These are phyloP conservation scores for Pascua sp. DNA, from an alignment of 1,284 basidiomycete genomes.

Conservation along the genomic window DNA sequence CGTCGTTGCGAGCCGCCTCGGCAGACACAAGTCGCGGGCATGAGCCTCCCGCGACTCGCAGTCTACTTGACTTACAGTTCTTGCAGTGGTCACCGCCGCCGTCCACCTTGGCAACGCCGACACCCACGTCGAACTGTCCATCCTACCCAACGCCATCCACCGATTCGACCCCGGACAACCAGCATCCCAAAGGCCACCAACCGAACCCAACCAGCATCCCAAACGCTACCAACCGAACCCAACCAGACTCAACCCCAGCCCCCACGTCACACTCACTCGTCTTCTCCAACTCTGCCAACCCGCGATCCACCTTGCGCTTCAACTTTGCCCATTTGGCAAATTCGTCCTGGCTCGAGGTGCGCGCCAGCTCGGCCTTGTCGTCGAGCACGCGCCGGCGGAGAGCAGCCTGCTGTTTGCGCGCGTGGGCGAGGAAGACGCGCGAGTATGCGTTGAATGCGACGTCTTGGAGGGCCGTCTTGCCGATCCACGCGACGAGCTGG, in stretches of 20 bases:
- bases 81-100: too few relatives aligned
- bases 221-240: too few relatives aligned
- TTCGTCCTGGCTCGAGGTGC: conserved; percentile 92
- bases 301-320: conserved; percentile 85
- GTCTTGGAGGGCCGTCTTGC: conserved; percentile 73
- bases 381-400: conserved; percentile 73
- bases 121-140: too few relatives aligned
- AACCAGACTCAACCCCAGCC: background rate
- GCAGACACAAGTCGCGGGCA: too few relatives aligned
- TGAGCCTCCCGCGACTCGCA: too few relatives aligned
- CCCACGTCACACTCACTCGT: conserved; percentile 62
- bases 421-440: conserved; percentile 60
- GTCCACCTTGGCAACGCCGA: too few relatives aligned
- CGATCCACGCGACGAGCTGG: conserved; percentile 80
- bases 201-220: too few relatives aligned
- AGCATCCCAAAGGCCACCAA: too few relatives aligned
- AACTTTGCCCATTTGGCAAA: conserved; percentile 99
- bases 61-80: too few relatives aligned
- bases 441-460: conserved; percentile 68
- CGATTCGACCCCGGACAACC: too few relatives aligned
- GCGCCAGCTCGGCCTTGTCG: conserved; percentile 78
- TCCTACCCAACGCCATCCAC: too few relatives aligned
- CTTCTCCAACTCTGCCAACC: conserved; percentile 86
- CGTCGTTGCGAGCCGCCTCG: too few relatives aligned
- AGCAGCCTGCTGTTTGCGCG: conserved; percentile 58